Evolutionary conservation across 345 rosid species (phyloP).

Genomic region (Eucalyptus decipiens): DNA sequence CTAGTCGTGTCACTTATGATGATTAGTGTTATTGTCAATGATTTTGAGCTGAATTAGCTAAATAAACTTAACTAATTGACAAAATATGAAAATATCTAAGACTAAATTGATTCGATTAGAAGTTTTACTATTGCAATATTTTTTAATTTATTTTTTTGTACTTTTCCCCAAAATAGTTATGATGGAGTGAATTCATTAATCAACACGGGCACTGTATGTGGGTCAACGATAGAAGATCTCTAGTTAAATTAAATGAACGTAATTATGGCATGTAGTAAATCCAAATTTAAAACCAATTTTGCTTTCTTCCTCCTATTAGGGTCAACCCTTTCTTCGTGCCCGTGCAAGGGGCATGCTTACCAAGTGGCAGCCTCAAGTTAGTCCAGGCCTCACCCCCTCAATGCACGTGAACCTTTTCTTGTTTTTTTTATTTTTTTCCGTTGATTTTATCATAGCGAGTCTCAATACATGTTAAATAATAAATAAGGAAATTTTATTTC

Average conservation of each 20-base stretch:
- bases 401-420: neutral
- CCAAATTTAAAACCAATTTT: neutral
- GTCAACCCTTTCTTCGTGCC: neutral
- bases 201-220: neutral
- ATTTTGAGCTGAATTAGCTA: neutral
- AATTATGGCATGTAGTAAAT: neutral
- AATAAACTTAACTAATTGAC: too few relatives aligned
- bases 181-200: neutral
- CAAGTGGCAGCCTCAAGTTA: neutral
- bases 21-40: accelerated
- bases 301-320: neutral
- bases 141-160: too few relatives aligned
- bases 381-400: neutral
- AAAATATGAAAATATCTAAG: too few relatives aligned
- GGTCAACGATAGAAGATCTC: neutral
- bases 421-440: neutral
- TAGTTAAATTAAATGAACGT: neutral
- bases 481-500: neutral
- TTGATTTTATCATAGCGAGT: neutral
- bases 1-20: neutral
- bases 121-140: too few relatives aligned
- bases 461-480: neutral
- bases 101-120: too few relatives aligned
- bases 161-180: neutral
- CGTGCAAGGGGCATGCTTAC: neutral